Base-by-base conservation (phyloP, 2,329 filamentous ascomycete genomes). In the Fusarium odoratissimum region DNA sequence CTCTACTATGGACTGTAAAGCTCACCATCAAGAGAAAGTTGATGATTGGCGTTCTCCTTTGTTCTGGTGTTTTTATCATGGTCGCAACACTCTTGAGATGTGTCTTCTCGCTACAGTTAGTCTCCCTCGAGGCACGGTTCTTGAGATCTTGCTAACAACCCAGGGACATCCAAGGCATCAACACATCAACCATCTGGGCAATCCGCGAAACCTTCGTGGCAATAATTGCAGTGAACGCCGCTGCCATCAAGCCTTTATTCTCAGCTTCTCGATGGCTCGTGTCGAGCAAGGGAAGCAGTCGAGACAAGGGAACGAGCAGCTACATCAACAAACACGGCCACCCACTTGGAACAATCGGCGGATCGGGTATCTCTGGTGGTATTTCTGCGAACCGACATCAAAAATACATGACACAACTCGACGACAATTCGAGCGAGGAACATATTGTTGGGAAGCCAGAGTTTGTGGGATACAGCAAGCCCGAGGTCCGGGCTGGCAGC, bases 201-300 rank as follows among this genome's bases (percentile, higher is more conserved):
- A 83, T 84, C 21, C 79, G 84, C 48, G 84, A 85, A 73, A 84
- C 82, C 6, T 84, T 85, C 45, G 80, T 85, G 37, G 83, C 78
- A n/a, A 82, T 84, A 54, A 80, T 85, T 40, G 82, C 82, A 49
- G 81, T 83, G 55, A 84, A 84, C 61, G 78, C 80, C n/a, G 81
- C 83, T 4, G 78, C 79, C 25, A 83, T 85, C 64, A 83, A 82
- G 37, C 82, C 82, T 5, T 74, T 83, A 19, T 83, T 84, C 76
- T 80, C 78, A 8, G 74, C 72, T 12, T 71, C 73, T 19, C 74
- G 75, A 33, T 82, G 81, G 80, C 75, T 82, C 59, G 75, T 75
- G 14, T 79, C 79, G n/a, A 79, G 78, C 61, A 78, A 80, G 28
- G 75, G 77, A 17, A 79, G 77, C 66, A 80, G 77, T 35, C 74